Conservation (phyloP, 805 yeast species). For the Starmerella potacharoeniae region DNA sequence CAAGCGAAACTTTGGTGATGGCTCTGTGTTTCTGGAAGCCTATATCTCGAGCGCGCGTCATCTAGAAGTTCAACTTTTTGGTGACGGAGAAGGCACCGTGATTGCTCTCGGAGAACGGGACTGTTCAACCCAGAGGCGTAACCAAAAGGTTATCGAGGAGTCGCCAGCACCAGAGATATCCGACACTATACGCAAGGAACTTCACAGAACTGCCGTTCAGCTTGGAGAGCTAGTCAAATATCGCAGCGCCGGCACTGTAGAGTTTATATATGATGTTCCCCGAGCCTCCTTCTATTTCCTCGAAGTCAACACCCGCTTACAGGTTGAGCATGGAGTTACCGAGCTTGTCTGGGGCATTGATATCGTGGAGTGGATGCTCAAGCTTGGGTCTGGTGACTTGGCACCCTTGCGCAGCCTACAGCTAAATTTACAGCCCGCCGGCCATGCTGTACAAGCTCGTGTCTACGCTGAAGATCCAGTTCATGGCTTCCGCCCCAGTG, state of each 20-base stretch:
- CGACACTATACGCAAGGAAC: slow-evolving; percentile 33
- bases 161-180: too few species aligned
- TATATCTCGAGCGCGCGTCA: too few species aligned
- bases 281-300: slow-evolving; percentile 83
- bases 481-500: slow-evolving; percentile 86
- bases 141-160: too few species aligned
- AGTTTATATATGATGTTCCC: slow-evolving; percentile 73
- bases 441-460: slow-evolving; percentile 92
- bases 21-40: too few species aligned
- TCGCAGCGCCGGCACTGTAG: slow-evolving; percentile 97
- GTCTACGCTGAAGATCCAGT: slow-evolving; percentile 93
- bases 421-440: slow-evolving; percentile 33
- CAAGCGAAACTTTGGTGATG: too few species aligned
- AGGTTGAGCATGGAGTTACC: slow-evolving; percentile 93
- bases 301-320: slow-evolving; percentile 92
- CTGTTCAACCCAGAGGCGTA: too few species aligned
- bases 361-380: slow-evolving; percentile 88
- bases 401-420: neutral
- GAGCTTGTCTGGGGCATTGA: slow-evolving; percentile 89
- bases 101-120: too few species aligned
- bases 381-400: slow-evolving; percentile 25
- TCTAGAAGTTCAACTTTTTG: too few species aligned
- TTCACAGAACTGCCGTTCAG: too few species aligned
- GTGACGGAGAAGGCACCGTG: too few species aligned
- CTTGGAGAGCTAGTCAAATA: too few species aligned